A percentile compares a stretch with the other conserved stretches of the same genome.
Evolutionary conservation across 257 asterid genomes (phyloP).

Genomic region (Scutellaria galericulata): DNA sequence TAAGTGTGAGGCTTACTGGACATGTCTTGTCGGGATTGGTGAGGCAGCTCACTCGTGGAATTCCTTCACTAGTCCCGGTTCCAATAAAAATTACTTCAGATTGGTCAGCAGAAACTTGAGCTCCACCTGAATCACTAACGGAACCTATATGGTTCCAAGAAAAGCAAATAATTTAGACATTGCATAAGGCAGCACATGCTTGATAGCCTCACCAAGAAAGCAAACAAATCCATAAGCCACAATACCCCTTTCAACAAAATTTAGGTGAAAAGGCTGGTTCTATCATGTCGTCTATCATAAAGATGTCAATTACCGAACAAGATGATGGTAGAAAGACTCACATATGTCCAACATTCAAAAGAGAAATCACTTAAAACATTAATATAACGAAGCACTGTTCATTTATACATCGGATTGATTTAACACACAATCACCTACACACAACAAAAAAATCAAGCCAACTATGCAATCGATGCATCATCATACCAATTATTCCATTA

Average conservation of each 20-base stretch:
- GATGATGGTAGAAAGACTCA: background rate
- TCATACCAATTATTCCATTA: background rate
- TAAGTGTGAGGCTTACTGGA: constrained; percentile 52
- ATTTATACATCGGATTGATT: background rate
- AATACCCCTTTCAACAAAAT: background rate
- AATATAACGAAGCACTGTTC: background rate
- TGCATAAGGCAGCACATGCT: background rate
- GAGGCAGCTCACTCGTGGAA: constrained; percentile 99
- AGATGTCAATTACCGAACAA: constrained; percentile 1
- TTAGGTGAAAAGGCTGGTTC: background rate
- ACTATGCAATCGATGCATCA: no score
- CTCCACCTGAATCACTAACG: constrained; percentile 40
- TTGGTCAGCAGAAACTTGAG: constrained; percentile 44
- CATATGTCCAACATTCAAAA: background rate
- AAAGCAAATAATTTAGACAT: background rate
- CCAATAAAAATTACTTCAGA: constrained; percentile 86
- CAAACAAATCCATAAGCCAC: constrained; percentile 1
- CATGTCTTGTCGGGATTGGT: constrained; percentile 75
- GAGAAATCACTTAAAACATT: background rate
- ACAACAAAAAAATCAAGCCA: background rate
- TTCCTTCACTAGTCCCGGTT: constrained; percentile 98
- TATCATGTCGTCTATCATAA: background rate
- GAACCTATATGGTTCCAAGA: constrained; percentile 51
- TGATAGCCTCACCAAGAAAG: constrained; percentile 7
- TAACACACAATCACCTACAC: background rate